Evolutionary conservation across 495 filamentous ascomycete genomes (phyloP), one percentile per base, ranked within the genome.

Genomic region (Corynascus novoguineensis): DNA sequence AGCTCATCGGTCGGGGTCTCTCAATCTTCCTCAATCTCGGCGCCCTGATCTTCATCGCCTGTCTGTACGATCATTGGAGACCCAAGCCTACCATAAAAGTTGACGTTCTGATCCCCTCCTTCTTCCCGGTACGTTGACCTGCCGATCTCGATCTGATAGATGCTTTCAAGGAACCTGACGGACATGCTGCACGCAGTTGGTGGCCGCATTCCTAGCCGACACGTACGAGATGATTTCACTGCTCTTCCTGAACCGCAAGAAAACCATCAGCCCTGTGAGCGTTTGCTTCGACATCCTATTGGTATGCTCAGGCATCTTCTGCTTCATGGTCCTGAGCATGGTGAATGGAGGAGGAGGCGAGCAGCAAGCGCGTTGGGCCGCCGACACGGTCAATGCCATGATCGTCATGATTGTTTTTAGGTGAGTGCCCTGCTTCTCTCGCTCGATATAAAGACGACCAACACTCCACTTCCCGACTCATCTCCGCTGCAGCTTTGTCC

Each of bases 321-420:
- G 64, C 34, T 69, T 69, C 11, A 29, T 67, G 14, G n/a, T 60
- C 9, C 19, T 69, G 10, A 51, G 61, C 49, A 32, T 55, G 22
- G 49, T 57, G 12, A 53, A 63, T 10, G 12, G 41, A 48, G 45
- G 45, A 44, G 25, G 45, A 28, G 57, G 44, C 46, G 32, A 38
- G 12, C 31, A 22, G 11, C 40, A 52, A 15, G 47, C 29, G 9
- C 15, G 6, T 14, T 69, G 64, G 66, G 56, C 27, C 5, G 14
- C 10, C 0, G 64, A 69, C 42, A 55, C 65, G 41, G 58, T 38
- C 11, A 67, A 57, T 19, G 57, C 47, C 17, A 69, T 69, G 66
- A 60, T 67, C 22, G 67, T 67, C 10, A 69, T 69, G 60, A 57
- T 67, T 51, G 61, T 65, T 0, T 65, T 67, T 37, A 55, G 57